Conservation (phyloP, 495 filamentous ascomycete genomes). For the Margaritispora aquatica region DNA sequence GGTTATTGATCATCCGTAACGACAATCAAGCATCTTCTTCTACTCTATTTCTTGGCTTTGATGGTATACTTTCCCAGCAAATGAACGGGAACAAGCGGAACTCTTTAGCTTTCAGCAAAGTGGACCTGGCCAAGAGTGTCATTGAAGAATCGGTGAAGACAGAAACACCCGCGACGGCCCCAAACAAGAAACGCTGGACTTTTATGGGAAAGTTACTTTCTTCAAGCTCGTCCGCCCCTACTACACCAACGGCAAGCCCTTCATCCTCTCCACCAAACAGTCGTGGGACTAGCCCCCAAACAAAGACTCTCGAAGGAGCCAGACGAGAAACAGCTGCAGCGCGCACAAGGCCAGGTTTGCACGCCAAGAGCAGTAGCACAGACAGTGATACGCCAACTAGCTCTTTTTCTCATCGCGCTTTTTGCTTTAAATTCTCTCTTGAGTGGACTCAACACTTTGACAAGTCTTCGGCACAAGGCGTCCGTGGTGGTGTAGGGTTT, state of each 20-base stretch:
- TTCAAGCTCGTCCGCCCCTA: conserved; percentile 25
- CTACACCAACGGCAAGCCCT: conserved; percentile 29
- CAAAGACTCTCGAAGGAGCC: conserved; percentile 23
- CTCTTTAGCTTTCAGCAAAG: conserved; percentile 24
- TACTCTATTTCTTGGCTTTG: conserved; percentile 58
- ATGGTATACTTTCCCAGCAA: conserved; percentile 46
- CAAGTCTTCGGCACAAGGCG: conserved; percentile 32
- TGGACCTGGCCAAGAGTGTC: conserved; percentile 1
- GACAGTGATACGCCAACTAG: conserved; percentile 30
- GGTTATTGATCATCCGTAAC: conserved; percentile 87
- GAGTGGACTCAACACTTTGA: conserved; percentile 51
- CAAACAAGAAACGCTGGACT: conserved; percentile 60
- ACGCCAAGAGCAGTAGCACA: conserved; percentile 14
- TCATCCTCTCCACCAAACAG: conserved; percentile 29
- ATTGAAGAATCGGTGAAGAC: conserved; percentile 11
- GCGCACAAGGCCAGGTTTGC: conserved; percentile 25
- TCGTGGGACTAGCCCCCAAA: conserved; percentile 25
- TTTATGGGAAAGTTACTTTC: conserved; percentile 60
- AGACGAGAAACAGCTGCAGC: conserved; percentile 24
- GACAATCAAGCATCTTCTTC: conserved; percentile 42
- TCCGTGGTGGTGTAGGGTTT: conserved; percentile 3
- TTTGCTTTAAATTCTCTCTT: conserved; percentile 72
- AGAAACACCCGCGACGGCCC: conserved; percentile 4
- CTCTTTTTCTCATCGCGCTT: conserved; percentile 40
- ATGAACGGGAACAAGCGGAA: conserved; percentile 34